Evolutionary conservation across 148 eudicot species (phyloP).

Genomic region (Vaccinium vitisidaea): DNA sequence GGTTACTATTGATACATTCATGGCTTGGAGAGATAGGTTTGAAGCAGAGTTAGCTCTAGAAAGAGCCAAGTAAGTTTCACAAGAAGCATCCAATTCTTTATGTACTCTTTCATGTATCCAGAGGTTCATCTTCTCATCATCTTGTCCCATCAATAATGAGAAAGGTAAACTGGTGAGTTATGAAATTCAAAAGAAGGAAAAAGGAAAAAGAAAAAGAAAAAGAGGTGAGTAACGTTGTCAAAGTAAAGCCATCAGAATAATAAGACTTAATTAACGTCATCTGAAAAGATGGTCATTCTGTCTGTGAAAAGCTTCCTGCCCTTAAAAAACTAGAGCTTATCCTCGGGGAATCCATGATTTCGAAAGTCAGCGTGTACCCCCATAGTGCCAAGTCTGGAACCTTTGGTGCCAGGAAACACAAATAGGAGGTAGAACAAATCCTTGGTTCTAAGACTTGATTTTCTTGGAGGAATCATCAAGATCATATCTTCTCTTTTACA

Average conservation of each 20-base stretch:
- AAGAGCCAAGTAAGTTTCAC: constrained; percentile 88
- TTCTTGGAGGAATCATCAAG: background rate
- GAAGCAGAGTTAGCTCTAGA: constrained; percentile 97
- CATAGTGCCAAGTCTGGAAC: background rate
- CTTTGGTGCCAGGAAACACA: background rate
- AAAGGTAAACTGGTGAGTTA: background rate
- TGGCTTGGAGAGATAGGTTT: constrained; percentile 96
- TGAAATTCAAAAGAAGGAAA: background rate
- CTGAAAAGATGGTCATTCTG: background rate
- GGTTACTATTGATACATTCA: constrained; percentile 85
- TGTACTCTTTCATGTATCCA: background rate
- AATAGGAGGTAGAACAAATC: background rate
- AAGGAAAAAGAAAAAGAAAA: background rate
- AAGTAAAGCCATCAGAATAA: background rate
- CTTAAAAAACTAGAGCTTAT: too few relatives aligned
- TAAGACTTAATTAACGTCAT: background rate
- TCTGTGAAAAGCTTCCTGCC: background rate
- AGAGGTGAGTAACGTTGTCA: background rate
- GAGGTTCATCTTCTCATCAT: background rate
- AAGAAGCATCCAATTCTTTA: background rate
- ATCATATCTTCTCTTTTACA: background rate
- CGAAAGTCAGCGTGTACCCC: background rate
- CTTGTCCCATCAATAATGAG: background rate
- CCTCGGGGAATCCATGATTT: background rate
- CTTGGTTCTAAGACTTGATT: constrained; percentile 4